Evolutionary conservation across 164 flowering plant genomes (phyloP).

Genomic region (Umbellularia californica): DNA sequence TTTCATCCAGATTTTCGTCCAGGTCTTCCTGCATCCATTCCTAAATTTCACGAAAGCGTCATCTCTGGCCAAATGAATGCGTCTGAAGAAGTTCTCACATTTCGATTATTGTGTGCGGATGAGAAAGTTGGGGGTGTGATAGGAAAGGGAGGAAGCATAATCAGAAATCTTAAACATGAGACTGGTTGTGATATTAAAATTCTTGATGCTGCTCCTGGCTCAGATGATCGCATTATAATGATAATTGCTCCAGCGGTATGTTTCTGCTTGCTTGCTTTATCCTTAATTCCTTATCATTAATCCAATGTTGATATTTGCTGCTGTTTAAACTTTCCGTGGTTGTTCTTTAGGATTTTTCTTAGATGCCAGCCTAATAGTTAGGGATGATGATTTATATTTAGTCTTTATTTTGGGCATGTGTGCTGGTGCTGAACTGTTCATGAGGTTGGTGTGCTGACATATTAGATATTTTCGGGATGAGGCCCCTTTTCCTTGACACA

Average conservation of each 20-base stretch:
- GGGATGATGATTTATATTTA: not conserved
- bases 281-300: not conserved
- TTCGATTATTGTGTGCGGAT: constrained; percentile 59
- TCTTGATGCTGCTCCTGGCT: constrained; percentile 48
- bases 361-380: not conserved
- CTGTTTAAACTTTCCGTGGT: not conserved
- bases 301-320: not conserved
- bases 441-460: no score
- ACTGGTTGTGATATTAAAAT: constrained; percentile 91
- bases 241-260: constrained; percentile 85
- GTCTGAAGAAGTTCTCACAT: constrained; percentile 44
- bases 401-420: not conserved
- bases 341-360: not conserved
- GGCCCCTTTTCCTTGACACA: not conserved
- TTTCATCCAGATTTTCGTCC: constrained; percentile 35
- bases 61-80: constrained; percentile 43
- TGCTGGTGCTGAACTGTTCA: no score
- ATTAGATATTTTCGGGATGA: not conserved
- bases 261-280: not conserved
- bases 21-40: constrained; percentile 24
- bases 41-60: constrained; percentile 41
- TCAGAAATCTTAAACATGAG: constrained; percentile 67
- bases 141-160: constrained; percentile 81
- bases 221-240: constrained; percentile 73
- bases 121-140: constrained; percentile 83